Percentiles rank a stretch among this genome's conserved stretches.
Evolutionary conservation across 1,139 yeast genomes (phyloP).

Genomic region (Zygosaccharomyces pseudobailii): DNA sequence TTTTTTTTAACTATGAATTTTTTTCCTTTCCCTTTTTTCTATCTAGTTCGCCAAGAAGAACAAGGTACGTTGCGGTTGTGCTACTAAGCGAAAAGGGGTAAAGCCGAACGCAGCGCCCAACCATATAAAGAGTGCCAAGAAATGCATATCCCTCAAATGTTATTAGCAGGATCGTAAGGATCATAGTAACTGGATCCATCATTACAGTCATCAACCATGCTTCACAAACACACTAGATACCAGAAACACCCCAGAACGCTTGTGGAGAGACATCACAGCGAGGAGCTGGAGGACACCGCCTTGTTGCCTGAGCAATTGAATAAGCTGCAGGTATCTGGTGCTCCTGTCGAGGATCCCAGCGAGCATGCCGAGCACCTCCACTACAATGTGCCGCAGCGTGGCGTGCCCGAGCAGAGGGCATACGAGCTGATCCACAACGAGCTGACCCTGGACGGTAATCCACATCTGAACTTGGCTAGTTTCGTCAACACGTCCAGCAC

Average conservation of each 20-base stretch:
- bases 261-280: constrained; percentile 5
- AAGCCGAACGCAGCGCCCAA: not conserved
- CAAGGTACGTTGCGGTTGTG: not conserved
- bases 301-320: constrained; percentile 18
- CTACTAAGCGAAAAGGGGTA: not conserved
- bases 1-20: no score
- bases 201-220: constrained; percentile 8
- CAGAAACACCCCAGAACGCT: constrained; percentile 13
- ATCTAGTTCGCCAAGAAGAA: not conserved
- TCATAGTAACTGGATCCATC: not conserved
- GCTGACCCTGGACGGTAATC: constrained; percentile 76
- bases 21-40: not conserved
- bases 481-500: constrained; percentile 76
- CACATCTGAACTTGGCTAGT: constrained; percentile 79
- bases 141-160: not conserved
- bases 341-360: not conserved
- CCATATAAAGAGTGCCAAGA: not conserved
- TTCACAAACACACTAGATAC: constrained; percentile 18
- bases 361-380: not conserved
- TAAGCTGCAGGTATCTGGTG: constrained; percentile 7
- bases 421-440: constrained; percentile 67
- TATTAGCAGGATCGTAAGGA: not conserved
- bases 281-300: constrained; percentile 17
- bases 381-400: constrained; percentile 53
- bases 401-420: constrained; percentile 50